Evolutionary conservation across 2,329 filamentous ascomycete genomes (phyloP).

Genomic region (Arthrobotrys sphaeroides): DNA sequence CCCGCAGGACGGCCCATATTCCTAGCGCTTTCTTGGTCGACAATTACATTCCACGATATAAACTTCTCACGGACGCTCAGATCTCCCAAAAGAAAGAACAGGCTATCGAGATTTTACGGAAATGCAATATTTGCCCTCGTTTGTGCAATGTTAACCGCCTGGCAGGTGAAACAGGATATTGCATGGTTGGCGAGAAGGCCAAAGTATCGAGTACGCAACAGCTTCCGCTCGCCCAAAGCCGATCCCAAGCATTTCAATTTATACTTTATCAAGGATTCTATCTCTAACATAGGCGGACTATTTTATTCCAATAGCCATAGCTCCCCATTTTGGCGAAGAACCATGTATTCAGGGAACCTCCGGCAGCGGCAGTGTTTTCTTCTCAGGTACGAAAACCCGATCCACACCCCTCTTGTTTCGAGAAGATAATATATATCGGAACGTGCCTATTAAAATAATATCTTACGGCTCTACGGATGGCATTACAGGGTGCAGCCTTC

Average conservation of each 20-base stretch:
- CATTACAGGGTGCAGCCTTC: conserved; percentile 68
- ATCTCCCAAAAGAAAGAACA: conserved; percentile 76
- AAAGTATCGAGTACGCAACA: conserved; percentile 67
- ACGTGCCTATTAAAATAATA: conserved; percentile 43
- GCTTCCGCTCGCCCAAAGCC: neutral
- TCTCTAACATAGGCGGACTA: neutral
- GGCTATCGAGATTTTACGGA: conserved; percentile 77
- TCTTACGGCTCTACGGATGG: conserved; percentile 4
- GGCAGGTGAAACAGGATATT: conserved; percentile 75
- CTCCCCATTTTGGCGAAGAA: conserved; percentile 86
- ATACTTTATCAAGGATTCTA: neutral
- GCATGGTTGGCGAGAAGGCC: conserved; percentile 77
- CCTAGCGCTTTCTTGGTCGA: conserved; percentile 71
- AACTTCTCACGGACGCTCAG: conserved; percentile 73
- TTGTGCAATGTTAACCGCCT: conserved; percentile 82
- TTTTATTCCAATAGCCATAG: conserved; percentile 72
- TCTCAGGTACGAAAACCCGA: conserved; percentile 67
- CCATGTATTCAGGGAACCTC: conserved; percentile 84
- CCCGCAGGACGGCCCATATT: conserved; percentile 56
- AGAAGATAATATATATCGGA: conserved; percentile 30
- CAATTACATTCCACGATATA: conserved; percentile 77
- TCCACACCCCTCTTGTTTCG: conserved; percentile 1
- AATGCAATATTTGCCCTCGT: conserved; percentile 84
- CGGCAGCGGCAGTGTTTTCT: conserved; percentile 82
- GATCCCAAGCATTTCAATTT: conserved; percentile 13